Evolutionary conservation across 257 asterid species (phyloP).

Genomic region (Capsicum baccatum): DNA sequence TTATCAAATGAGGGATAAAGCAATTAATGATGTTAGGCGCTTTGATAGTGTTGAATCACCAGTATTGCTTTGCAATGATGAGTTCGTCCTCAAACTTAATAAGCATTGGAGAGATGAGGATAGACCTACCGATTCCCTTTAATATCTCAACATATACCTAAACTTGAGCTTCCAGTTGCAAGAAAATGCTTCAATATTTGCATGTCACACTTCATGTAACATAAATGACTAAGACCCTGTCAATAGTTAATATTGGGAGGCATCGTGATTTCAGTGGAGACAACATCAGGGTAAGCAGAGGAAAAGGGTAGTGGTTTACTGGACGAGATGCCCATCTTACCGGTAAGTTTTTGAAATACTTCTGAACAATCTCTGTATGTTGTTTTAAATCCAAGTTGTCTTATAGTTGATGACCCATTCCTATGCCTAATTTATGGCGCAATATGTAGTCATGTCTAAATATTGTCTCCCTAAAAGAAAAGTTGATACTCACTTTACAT

Average conservation of each 20-base stretch:
- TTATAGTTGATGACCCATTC: too few species aligned
- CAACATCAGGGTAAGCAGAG: constrained; percentile 94
- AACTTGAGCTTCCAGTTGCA: too few species aligned
- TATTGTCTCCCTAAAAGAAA: too few species aligned
- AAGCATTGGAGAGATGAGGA: constrained; percentile 90
- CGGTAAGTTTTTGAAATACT: too few species aligned
- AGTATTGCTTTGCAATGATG: constrained; percentile 89
- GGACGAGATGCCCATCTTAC: constrained; percentile 36
- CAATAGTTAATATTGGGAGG: constrained; percentile 96
- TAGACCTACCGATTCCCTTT: too few species aligned
- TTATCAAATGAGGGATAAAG: constrained; percentile 68
- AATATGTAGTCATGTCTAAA: too few species aligned
- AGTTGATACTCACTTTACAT: too few species aligned
- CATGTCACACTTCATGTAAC: constrained; percentile 26
- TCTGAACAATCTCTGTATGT: too few species aligned
- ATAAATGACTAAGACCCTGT: constrained; percentile 39
- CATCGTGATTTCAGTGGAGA: constrained; percentile 91
- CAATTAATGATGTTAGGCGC: constrained; percentile 67
- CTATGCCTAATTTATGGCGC: too few species aligned
- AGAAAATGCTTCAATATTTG: too few species aligned
- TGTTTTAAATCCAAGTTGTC: too few species aligned
- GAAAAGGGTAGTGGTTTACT: constrained; percentile 89
- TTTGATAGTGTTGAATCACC: constrained; percentile 85
- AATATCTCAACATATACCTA: too few species aligned
- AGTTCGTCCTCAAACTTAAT: constrained; percentile 76